Base-by-base conservation (phyloP, 2,329 filamentous ascomycete species). In the Microsporum canis region DNA sequence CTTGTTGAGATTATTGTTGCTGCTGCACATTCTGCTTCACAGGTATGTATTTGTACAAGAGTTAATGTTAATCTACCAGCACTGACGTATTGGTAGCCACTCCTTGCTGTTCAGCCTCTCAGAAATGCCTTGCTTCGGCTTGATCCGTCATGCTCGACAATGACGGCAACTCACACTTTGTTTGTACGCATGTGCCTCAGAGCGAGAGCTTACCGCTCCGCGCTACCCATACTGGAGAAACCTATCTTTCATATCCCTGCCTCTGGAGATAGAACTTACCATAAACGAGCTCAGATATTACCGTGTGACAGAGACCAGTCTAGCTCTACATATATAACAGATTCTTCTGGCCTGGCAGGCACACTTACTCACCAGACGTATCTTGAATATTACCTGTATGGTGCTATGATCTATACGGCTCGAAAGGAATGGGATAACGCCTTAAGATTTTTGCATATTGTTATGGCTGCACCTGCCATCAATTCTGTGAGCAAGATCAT, bases 401-500 rank as follows among this genome's bases (percentile, higher is more conserved):
- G 83, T 17, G 86, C 82, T n/a, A 78, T 87, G 74, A 79, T 86
- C 47, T 87, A 85, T 70, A 83, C 86, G 68, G 77, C 79, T 1
- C 72, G 79, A 57, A 78, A 81, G 62, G 74, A 84, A 63, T 91
- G 88, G 87, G 69, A 73, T 17, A 81, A 80, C 61, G 86, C 88
- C 0, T 74, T 80, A 14, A 79, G 79, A 41, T 84, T 85, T 34
- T 79, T 91, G 31, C 82, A 84, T 66, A 79, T 83, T 62, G 82
- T 84, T 49, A 77, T 95, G 39, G 82, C 85, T 2, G 85, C 86
- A 61, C 89, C 91, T 0, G 78, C 80, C 0, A 79, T 77, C 58
- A 85, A 85, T 23, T 77, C 79, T 36, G 80, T 83, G 39, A 92
- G 87, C 72, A 86, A 85, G 71, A 80, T 95, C 58, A 94, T 94